These are phyloP conservation scores for Sugiyamaella marilandica DNA, from an alignment of 805 yeast species.

Conservation along the genomic window DNA sequence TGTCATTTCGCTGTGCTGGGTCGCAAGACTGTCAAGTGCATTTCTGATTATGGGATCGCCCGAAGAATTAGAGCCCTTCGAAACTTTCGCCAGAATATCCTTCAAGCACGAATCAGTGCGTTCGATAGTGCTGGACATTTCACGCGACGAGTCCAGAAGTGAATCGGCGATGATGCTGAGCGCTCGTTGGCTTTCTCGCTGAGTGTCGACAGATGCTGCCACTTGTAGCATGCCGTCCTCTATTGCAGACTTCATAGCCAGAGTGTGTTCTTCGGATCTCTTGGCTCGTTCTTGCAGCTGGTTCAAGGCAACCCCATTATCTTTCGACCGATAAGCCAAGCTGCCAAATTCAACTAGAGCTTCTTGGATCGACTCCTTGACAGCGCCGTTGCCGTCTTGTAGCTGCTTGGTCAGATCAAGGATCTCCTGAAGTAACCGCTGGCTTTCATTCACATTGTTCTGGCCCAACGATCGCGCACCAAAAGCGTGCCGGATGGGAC, in stretches of 20 bases:
- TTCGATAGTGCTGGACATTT: conserved; percentile 10
- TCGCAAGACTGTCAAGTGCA: background rate
- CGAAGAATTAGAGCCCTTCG: background rate
- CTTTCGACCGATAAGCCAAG: conserved; percentile 33
- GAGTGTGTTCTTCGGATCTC: conserved; percentile 23
- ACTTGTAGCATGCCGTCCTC: conserved; percentile 16
- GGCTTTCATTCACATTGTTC: background rate
- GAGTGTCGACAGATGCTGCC: conserved; percentile 12
- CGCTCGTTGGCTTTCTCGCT: conserved; percentile 16
- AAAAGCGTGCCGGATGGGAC: conserved; percentile 23
- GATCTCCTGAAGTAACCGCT: conserved; percentile 21
- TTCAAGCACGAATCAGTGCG: conserved; percentile 12
- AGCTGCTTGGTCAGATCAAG: conserved; percentile 29
- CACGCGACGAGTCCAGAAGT: conserved; percentile 16
- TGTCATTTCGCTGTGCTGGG: too few relatives aligned
- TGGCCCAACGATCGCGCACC: conserved; percentile 7
- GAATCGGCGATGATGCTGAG: conserved; percentile 16
- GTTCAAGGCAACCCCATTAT: conserved; percentile 34
- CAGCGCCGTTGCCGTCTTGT: conserved; percentile 27
- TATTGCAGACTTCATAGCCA: conserved; percentile 10
- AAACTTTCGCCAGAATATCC: background rate
- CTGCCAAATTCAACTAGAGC: conserved; percentile 33
- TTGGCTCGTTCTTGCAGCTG: conserved; percentile 21
- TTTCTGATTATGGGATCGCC: background rate
- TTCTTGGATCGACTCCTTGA: conserved; percentile 32